Base-by-base conservation (phyloP, 2,329 filamentous ascomycete species). In the Fonsecaea erecta region DNA sequence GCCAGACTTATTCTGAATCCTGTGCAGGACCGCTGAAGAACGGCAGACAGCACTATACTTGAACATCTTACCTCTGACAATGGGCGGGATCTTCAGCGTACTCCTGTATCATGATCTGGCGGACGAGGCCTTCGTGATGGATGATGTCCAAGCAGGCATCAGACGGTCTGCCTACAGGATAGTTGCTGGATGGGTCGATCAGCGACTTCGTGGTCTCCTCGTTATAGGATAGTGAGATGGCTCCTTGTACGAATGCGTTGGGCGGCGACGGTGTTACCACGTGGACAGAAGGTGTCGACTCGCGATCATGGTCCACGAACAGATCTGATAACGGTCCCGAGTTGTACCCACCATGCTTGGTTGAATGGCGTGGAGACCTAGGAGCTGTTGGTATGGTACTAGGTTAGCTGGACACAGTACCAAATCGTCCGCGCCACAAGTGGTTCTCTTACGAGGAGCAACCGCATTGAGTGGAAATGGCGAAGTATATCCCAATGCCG, bases 131-230 rank as follows among this genome's bases (percentile, higher is more conserved):
- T 32, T 52, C 51, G n/a, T 52, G 51, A 18, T 52, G 24, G 51
- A 52, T 52, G 3, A 52, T 52, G 51, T 52, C 51, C 7, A 52
- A 32, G 14, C 51, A 52, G 51, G 51, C 51, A 52, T 52, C 51
- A n/a, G 51, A 52, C 14, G 51, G 51, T 52, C 28, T 28, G 24
- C 51, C 51, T 18, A 52, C 51, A 16, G 51, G 51, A 52, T 52
- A 52, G 21, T 52, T 52, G 24, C 28, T 26, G 21, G 51, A 52
- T 16, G 51, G 8, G 51, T 52, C 16, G 9, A 14, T 32, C 28
- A 28, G 11, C 11, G 51, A 14, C 12, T 18, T 16, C 28, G 51
- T 16, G 21, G 28, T 28, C 24, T 52, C 51, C 7, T 28, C 21
- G 14, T 26, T 7, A n/a, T 18, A 6, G 16, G 37, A 18, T 5